Conservation (phyloP, 129 eudicot genomes). For the Solidago caesia region DNA sequence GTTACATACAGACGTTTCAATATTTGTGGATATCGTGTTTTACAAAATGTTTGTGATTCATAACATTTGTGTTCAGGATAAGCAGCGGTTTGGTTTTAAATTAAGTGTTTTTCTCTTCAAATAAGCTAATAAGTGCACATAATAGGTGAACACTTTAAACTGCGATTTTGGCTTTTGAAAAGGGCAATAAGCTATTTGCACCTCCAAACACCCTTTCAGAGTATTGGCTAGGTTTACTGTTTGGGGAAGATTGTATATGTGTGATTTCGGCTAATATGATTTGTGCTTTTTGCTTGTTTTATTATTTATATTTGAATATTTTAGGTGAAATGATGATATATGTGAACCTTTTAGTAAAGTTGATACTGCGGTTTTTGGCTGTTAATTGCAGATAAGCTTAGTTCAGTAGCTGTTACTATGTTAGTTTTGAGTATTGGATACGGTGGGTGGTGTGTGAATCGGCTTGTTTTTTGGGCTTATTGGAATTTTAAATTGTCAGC, state of each 20-base stretch:
- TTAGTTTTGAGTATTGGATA: not conserved
- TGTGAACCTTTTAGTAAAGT: not conserved
- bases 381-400: not conserved
- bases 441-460: not conserved
- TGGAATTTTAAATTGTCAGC: not conserved
- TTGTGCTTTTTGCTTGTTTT: not conserved
- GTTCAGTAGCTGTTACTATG: not conserved
- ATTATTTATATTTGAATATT: not conserved
- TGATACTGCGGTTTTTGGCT: not conserved
- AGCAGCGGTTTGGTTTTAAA: no score
- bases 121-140: no score
- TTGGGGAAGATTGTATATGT: not conserved
- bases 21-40: no score
- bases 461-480: not conserved
- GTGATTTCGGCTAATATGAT: not conserved
- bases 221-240: no score
- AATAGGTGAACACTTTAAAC: no score
- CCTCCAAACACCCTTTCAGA: no score
- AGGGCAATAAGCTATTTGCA: no score
- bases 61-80: no score
- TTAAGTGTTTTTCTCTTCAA: no score
- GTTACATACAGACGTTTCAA: no score
- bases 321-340: not conserved
- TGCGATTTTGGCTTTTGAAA: no score
- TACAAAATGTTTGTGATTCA: no score